Percentiles rank a stretch among this genome's conserved stretches.
phyloP scores from a whole-genome alignment of 192 early-diverging fungal species.

The Gryganskiella cystojenkinii region DNA sequence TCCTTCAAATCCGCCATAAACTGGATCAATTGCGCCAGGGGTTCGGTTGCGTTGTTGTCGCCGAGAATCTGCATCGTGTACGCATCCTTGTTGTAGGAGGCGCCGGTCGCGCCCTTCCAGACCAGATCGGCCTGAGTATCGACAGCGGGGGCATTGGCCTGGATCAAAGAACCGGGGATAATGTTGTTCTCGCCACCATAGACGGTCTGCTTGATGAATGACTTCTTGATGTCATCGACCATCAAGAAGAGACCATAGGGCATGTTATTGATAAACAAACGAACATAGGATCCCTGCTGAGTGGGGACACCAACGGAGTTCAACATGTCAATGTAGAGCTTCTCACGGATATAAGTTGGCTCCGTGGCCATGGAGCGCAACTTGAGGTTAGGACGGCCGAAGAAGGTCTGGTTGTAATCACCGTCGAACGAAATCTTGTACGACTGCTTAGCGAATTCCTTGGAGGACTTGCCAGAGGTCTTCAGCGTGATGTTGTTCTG shows the following conservation, averaged over 20 bases:
- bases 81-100: constrained; percentile 32
- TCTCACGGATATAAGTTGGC: constrained; percentile 55
- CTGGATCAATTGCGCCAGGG: constrained; percentile 35
- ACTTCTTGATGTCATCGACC: constrained; percentile 59
- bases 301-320: constrained; percentile 56
- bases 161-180: constrained; percentile 33
- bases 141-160: constrained; percentile 34
- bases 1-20: constrained; percentile 47
- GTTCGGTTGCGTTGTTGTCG: constrained; percentile 20
- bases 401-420: constrained; percentile 51
- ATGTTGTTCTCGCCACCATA: constrained; percentile 23
- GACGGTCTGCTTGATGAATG: constrained; percentile 48
- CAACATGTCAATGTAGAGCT: constrained; percentile 52
- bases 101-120: constrained; percentile 30
- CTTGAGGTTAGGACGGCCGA: constrained; percentile 56
- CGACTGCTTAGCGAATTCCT: constrained; percentile 61
- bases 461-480: constrained; percentile 59
- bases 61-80: constrained; percentile 43
- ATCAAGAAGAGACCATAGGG: constrained; percentile 57
- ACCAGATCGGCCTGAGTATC: constrained; percentile 40
- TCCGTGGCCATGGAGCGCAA: constrained; percentile 60
- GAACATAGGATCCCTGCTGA: constrained; percentile 54
- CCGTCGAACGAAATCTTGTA: constrained; percentile 57
- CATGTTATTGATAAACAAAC: constrained; percentile 58
- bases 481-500: constrained; percentile 50